phyloP scores from a whole-genome alignment of 2,329 filamentous ascomycete species.

The Botrytis aclada region DNA sequence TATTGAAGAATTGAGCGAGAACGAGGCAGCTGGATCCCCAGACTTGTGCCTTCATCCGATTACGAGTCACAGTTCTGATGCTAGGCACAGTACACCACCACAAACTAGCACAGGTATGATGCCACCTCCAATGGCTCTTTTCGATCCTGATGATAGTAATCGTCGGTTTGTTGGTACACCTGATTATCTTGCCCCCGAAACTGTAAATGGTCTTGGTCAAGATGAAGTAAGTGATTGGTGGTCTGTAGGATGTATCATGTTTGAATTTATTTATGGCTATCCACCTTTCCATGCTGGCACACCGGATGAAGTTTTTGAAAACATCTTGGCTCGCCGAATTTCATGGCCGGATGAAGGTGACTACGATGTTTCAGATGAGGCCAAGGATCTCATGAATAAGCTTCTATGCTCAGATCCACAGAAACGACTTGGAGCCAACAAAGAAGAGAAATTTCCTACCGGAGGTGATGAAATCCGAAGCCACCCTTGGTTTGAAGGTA shows the following conservation, averaged over 20 bases:
- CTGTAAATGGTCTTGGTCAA: conserved; percentile 90
- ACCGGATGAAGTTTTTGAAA: conserved; percentile 93
- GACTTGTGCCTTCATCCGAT: conserved; percentile 66
- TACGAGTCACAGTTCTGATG: conserved; percentile 41
- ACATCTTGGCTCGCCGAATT: conserved; percentile 85
- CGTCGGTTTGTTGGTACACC: conserved; percentile 94
- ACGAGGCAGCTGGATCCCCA: conserved; percentile 70
- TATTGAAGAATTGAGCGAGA: conserved; percentile 72
- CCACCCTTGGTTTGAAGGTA: conserved; percentile 82
- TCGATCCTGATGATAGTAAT: conserved; percentile 91
- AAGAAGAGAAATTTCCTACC: conserved; percentile 73
- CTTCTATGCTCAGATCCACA: conserved; percentile 81
- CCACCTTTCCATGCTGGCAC: conserved; percentile 90
- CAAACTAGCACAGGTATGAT: conserved; percentile 67
- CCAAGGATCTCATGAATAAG: conserved; percentile 91
- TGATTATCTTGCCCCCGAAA: conserved; percentile 95
- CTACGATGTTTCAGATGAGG: conserved; percentile 76
- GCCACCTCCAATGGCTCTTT: conserved; percentile 88
- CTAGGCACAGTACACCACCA: conserved; percentile 58
- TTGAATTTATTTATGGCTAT: conserved; percentile 90
- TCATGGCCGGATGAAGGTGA: conserved; percentile 87
- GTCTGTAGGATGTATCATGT: conserved; percentile 98
- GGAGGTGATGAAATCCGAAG: conserved; percentile 88
- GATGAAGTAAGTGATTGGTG: conserved; percentile 99
- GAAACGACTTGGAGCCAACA: conserved; percentile 80